Conservation (phyloP, 345 rosid genomes). For the Combretum micranthum region DNA sequence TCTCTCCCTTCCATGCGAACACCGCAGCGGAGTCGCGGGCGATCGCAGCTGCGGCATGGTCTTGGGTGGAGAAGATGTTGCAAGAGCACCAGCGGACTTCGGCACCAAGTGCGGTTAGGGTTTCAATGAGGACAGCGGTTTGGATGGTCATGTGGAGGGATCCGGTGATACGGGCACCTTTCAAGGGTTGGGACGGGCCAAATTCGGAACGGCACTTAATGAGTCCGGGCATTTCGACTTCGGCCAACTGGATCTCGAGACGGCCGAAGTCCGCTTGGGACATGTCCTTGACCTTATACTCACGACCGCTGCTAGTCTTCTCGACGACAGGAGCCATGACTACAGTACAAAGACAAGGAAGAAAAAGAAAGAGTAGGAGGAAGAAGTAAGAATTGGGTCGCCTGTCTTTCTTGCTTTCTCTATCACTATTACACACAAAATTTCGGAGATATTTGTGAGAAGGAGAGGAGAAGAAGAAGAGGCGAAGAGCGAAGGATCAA, state of each 20-base stretch:
- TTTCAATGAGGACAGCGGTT: constrained; percentile 86
- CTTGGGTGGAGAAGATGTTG: constrained; percentile 94
- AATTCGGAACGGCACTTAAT: constrained; percentile 74
- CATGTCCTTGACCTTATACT: constrained; percentile 18
- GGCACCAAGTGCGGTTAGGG: constrained; percentile 79
- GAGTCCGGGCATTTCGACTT: constrained; percentile 70
- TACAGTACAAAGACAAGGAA: background rate
- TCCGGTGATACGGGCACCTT: constrained; percentile 81
- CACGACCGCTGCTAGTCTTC: constrained; percentile 27
- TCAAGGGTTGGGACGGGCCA: constrained; percentile 79
- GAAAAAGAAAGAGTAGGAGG: background rate
- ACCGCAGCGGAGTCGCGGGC: constrained; percentile 90
- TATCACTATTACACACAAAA: background rate
- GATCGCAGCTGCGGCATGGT: constrained; percentile 86
- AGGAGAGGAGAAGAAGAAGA: background rate
- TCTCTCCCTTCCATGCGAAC: constrained; percentile 96
- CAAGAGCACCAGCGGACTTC: constrained; percentile 94
- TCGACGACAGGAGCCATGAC: constrained; percentile 69
- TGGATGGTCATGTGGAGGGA: constrained; percentile 96
- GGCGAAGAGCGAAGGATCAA: background rate
- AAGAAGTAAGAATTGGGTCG: background rate
- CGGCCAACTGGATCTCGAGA: constrained; percentile 35
- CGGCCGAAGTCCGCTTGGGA: constrained; percentile 31
- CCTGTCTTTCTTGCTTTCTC: no score
- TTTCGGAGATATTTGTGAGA: background rate